Evolutionary conservation across 202 grass and related monocot genomes (phyloP), one percentile per base, ranked within the genome.

Genomic region (Cymbopogon flexuosus): DNA sequence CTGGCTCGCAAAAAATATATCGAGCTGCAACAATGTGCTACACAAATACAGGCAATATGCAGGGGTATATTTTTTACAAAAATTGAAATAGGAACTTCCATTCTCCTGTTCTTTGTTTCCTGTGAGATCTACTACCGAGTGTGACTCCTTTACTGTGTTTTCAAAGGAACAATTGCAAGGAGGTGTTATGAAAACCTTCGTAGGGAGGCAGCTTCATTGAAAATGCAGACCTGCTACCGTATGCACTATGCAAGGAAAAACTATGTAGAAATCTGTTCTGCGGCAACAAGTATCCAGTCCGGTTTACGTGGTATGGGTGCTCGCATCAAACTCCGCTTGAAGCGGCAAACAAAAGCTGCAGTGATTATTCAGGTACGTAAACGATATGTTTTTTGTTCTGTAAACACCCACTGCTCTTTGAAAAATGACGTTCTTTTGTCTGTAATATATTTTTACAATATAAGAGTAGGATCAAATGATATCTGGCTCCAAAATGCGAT

Each of bases 231-330:
- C 18, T 72, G 39, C 75, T 77, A 83, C 71, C 92, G 92, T 84
- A 87, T 89, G 86, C 74, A 91, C 65, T 60, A 82, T 65, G 90
- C 80, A 91, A 98, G 78, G 78, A 93, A 77, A 64, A 70, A 30
- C 13, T 98, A 83, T 86, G 77, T 45, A 68, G 79, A 85, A 45
- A 19, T 91, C 5, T 84, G 36, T 59, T 82, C 52, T 46, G 86
- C 90, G 11, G 88, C 90, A 65, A 84, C 82, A 79, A 87, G 70
- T 64, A 86, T 98, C 83, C 88, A 98, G 36, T 82, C 90, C 52
- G 86, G 92, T 89, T 52, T 98, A 22, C 96, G 90, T 86, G 96
- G 90, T 39, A 89, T 95, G 88, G 86, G 69, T 75, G 90, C 90
- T 83, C 88, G 88, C 36, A 80, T 74, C 6, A 88, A 86, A 77